Evolutionary conservation across 768 basidiomycete genomes (phyloP).

Genomic region (Mycena belliarum): DNA sequence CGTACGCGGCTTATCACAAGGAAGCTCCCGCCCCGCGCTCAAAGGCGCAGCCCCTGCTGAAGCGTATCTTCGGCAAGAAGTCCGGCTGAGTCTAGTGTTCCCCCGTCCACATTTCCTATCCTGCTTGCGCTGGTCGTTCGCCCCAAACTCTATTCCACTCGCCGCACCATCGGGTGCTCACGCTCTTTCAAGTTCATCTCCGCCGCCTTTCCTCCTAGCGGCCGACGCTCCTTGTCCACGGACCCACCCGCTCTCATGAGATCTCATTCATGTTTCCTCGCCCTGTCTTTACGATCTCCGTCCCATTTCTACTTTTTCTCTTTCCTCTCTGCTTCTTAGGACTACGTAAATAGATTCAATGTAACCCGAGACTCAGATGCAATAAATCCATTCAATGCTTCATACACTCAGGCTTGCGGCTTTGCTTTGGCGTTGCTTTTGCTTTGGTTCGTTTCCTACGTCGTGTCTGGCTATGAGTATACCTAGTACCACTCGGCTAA

Average conservation of each 20-base stretch:
- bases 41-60: constrained; percentile 1
- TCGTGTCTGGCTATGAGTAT: no score
- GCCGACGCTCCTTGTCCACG: neutral
- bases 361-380: no score
- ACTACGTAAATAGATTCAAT: no score
- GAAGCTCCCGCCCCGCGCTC: neutral
- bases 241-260: neutral
- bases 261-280: no score
- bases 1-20: neutral
- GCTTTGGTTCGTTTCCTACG: no score
- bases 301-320: no score
- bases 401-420: no score
- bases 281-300: neutral
- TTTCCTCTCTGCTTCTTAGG: no score
- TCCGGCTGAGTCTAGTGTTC: neutral
- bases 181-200: neutral
- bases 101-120: neutral
- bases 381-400: no score
- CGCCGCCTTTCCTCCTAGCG: neutral
- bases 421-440: no score
- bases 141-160: neutral
- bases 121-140: neutral
- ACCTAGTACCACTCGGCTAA: no score
- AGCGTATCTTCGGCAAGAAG: constrained; percentile 8
- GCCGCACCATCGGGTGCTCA: neutral